These are phyloP conservation scores for Fusarium camptoceras DNA, from an alignment of 2,329 filamentous ascomycete genomes.

Conservation along the genomic window DNA sequence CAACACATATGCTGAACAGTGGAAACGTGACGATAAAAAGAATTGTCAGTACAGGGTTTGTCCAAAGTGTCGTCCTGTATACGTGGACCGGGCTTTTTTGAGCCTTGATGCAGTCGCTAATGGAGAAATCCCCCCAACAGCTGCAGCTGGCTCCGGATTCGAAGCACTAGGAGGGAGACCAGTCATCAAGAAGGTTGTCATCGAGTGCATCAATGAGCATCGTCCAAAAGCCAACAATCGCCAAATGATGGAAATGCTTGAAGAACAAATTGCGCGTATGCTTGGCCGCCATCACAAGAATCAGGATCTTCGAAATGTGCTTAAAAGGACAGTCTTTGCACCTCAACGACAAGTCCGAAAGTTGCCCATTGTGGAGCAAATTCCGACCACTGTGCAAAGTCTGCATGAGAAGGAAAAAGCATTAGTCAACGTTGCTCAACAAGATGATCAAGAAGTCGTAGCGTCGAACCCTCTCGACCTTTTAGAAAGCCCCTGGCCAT, in stretches of 20 bases:
- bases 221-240: slow-evolving; percentile 44
- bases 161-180: slow-evolving; percentile 58
- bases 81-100: slow-evolving; percentile 59
- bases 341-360: neutral
- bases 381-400: neutral
- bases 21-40: slow-evolving; percentile 51
- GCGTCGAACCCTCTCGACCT: neutral
- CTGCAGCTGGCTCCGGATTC: slow-evolving; percentile 66
- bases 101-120: slow-evolving; percentile 63
- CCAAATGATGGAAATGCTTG: slow-evolving; percentile 46
- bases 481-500: slow-evolving; percentile 20
- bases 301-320: neutral
- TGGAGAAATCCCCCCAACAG: slow-evolving; percentile 62
- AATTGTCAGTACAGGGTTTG: slow-evolving; percentile 67
- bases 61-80: slow-evolving; percentile 59
- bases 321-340: neutral
- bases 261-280: slow-evolving; percentile 44
- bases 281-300: slow-evolving; percentile 4
- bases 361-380: slow-evolving; percentile 19
- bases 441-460: neutral
- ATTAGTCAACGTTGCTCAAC: neutral
- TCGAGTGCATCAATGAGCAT: slow-evolving; percentile 57
- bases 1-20: slow-evolving; percentile 50
- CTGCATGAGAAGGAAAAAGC: neutral
- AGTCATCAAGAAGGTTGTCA: slow-evolving; percentile 53